Base-by-base conservation (phyloP, 495 filamentous ascomycete genomes). In the Annulohypoxylon bovei region DNA sequence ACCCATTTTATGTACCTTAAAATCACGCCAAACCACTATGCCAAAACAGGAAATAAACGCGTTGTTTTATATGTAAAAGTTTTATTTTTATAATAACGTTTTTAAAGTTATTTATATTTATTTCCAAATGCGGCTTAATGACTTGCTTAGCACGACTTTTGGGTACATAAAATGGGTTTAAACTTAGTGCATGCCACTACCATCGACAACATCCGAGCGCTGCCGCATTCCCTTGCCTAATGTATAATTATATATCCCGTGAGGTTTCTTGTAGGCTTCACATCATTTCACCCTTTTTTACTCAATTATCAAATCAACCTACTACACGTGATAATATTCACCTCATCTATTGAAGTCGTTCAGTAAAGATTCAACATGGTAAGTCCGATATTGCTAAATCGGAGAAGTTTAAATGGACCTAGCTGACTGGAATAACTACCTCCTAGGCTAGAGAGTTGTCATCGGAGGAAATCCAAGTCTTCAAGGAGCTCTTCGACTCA, bases 401-500 rank as follows among this genome's bases (percentile, higher is more conserved):
- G 3, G 16, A 23, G 9, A 7, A 12, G 4, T 27, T 23, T 23
- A 47, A n/a, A 8, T 4, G 3, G 22, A 37, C 22, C 9, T 33
- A 11, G 23, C 56, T 69, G 39, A 65, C 44, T 23, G 3, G 6
- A 44, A 72, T 3, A 5, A 30, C 3, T 16, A 30, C 3, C 16
- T 35, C 33, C 12, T 11, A 87, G 77, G 72, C 73, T n/a, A 71
- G 72, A 70, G 20, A 66, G 32, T 52, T 77, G 8, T 77, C 76
- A 1, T 46, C 46, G 25, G 77, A 79, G 58, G 77, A 79, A 50
- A 75, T 79, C 16, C 63, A 73, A 52, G 75, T 79, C 55, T 74
- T 79, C 68, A 77, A 75, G 50, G 76, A 78, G 1, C 74, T 74
- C 25, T 79, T 79, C 60, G 75, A 79, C 44, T 69, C 75, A 54